phyloP scores from a whole-genome alignment of 768 basidiomycete species.

The Mycena alexandri region DNA sequence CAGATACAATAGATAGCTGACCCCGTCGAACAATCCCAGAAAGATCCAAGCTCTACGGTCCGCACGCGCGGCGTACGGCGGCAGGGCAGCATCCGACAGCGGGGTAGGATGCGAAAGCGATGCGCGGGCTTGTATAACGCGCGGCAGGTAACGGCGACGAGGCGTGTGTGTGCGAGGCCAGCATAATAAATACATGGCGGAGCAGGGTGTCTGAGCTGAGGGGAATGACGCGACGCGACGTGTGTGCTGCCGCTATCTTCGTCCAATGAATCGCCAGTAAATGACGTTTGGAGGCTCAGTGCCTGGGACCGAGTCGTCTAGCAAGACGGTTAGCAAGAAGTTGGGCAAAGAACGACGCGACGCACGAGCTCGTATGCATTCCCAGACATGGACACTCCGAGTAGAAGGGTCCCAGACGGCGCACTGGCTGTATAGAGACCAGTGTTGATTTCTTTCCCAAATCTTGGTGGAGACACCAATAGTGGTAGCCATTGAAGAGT shows the following conservation, averaged over 20 bases:
- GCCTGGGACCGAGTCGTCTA: constrained; percentile 72
- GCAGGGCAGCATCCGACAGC: constrained; percentile 13
- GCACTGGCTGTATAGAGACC: constrained; percentile 76
- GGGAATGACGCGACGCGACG: not conserved
- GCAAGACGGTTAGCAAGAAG: constrained; percentile 16
- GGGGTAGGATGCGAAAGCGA: not conserved
- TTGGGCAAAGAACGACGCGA: constrained; percentile 35
- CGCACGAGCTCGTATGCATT: constrained; percentile 79
- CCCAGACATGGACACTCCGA: constrained; percentile 81
- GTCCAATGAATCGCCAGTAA: constrained; percentile 64
- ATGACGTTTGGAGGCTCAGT: constrained; percentile 60
- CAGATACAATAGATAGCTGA: constrained; percentile 16
- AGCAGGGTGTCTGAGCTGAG: not conserved
- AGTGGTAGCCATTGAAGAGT: not conserved
- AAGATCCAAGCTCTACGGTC: constrained; percentile 8
- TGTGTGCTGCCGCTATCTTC: constrained; percentile 49
- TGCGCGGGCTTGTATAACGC: too few species aligned
- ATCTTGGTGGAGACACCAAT: constrained; percentile 34
- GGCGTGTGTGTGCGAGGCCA: constrained; percentile 12
- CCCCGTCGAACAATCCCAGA: constrained; percentile 3
- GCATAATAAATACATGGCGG: constrained; percentile 19
- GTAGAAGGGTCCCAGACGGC: constrained; percentile 77
- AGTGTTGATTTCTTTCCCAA: constrained; percentile 51
- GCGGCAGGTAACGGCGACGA: not conserved
- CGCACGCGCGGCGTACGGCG: constrained; percentile 21